Evolutionary conservation across 148 eudicot species (phyloP).

Genomic region (Arbutus unedo): DNA sequence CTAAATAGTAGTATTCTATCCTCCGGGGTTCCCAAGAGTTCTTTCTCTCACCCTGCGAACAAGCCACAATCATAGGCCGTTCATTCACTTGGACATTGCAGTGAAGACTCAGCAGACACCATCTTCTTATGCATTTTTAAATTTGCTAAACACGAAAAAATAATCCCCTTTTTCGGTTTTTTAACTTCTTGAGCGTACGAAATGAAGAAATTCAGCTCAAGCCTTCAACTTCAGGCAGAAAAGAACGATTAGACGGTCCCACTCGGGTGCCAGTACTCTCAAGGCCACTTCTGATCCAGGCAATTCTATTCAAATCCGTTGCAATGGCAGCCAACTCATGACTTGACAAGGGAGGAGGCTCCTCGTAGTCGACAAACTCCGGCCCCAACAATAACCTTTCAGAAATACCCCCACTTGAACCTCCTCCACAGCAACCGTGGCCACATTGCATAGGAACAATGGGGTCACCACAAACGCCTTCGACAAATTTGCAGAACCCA

Average conservation of each 20-base stretch:
- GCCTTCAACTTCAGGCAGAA: constrained; percentile 47
- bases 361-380: constrained; percentile 81
- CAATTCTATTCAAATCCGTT: constrained; percentile 66
- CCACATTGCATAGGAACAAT: constrained; percentile 63
- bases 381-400: constrained; percentile 67
- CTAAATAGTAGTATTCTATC: no score
- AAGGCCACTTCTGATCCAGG: constrained; percentile 87
- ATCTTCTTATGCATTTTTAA: no score
- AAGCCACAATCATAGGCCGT: not conserved
- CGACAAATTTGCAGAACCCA: constrained; percentile 43
- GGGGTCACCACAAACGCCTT: constrained; percentile 46
- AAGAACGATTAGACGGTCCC: constrained; percentile 30
- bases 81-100: no score
- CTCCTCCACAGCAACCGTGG: constrained; percentile 58
- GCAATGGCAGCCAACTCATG: constrained; percentile 66
- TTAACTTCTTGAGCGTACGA: no score
- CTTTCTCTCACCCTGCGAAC: no score
- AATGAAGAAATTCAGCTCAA: constrained; percentile 31
- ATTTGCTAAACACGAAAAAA: no score
- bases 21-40: no score
- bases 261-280: constrained; percentile 35
- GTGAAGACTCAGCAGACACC: not conserved
- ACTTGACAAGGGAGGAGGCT: constrained; percentile 48
- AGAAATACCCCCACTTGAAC: constrained; percentile 23
- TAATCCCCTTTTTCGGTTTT: no score